These are phyloP conservation scores for Dothiorella sarmentorum DNA, from an alignment of 2,329 filamentous ascomycete genomes.

Conservation along the genomic window DNA sequence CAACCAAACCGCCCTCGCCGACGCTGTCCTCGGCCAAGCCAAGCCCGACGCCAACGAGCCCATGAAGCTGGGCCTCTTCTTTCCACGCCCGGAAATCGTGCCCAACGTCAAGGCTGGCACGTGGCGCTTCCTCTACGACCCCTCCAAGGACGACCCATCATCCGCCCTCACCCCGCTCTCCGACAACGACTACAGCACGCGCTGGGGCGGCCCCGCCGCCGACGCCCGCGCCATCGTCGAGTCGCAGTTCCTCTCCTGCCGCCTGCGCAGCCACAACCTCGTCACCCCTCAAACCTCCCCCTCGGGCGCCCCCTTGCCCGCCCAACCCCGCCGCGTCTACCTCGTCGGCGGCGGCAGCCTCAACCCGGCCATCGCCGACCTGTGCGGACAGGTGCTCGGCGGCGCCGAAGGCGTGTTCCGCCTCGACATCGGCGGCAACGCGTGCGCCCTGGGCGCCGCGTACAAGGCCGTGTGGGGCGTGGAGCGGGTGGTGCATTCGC, in stretches of 20 bases:
- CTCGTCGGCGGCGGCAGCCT: conserved; percentile 88
- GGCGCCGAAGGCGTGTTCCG: conserved; percentile 87
- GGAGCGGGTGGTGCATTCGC: conserved; percentile 51
- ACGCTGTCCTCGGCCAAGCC: conserved; percentile 63
- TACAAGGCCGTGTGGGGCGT: conserved; percentile 96
- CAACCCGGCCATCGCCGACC: conserved; percentile 82
- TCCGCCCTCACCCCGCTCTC: conserved; percentile 39
- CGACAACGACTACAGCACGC: conserved; percentile 49
- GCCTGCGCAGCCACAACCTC: conserved; percentile 75
- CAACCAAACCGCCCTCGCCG: conserved; percentile 67
- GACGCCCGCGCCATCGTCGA: conserved; percentile 88
- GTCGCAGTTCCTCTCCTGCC: conserved; percentile 89
- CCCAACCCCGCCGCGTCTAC: conserved; percentile 86
- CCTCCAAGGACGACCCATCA: conserved; percentile 37
- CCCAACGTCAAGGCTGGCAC: conserved; percentile 83
- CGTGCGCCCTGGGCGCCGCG: conserved; percentile 87
- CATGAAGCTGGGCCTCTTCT: conserved; percentile 91
- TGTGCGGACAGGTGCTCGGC: conserved; percentile 84
- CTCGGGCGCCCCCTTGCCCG: conserved; percentile 57
- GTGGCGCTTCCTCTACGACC: conserved; percentile 70
- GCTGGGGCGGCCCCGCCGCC: conserved; percentile 55
- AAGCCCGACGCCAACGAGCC: conserved; percentile 46
- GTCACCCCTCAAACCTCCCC: conserved; percentile 49
- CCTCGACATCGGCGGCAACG: conserved; percentile 91
- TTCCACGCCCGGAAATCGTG: conserved; percentile 91